phyloP scores from a whole-genome alignment of 2,329 filamentous ascomycete species.

The Aspergillus caelatus region DNA sequence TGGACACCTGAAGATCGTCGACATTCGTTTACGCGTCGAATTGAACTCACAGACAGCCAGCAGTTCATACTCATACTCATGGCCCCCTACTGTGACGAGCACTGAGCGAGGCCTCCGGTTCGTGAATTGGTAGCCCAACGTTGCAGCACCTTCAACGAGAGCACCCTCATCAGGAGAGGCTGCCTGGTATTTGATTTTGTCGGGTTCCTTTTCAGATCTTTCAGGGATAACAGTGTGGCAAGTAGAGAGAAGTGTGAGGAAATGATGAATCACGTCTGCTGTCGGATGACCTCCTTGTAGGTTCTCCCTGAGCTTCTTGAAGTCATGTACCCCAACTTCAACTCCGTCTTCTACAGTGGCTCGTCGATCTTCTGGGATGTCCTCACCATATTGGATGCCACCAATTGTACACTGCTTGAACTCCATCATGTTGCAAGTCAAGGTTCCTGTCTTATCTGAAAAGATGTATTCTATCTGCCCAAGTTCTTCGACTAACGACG shows the following conservation, averaged over 20 bases:
- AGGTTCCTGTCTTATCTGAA: constrained; percentile 93
- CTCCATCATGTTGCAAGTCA: constrained; percentile 99
- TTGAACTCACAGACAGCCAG: constrained; percentile 99
- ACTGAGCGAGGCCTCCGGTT: constrained; percentile 89
- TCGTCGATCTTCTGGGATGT: constrained; percentile 86
- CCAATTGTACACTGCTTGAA: constrained; percentile 94
- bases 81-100: constrained; percentile 74
- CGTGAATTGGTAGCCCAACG: constrained; percentile 84
- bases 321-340: constrained; percentile 81
- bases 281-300: constrained; percentile 59
- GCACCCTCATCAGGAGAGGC: constrained; percentile 97
- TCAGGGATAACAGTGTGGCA: constrained; percentile 99
- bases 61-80: constrained; percentile 81
- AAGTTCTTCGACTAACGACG: constrained; percentile 92
- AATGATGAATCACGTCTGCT: constrained; percentile 73
- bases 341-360: constrained; percentile 76
- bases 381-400: constrained; percentile 90
- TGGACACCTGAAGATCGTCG: constrained; percentile 92
- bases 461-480: constrained; percentile 99
- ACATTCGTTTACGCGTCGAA: constrained; percentile 96
- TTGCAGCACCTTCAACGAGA: constrained; percentile 86
- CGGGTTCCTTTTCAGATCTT: constrained; percentile 72
- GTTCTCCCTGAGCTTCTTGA: constrained; percentile 74
- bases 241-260: constrained; percentile 80
- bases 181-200: constrained; percentile 93